A percentile compares a stretch with the other conserved stretches of the same genome.
Conservation (phyloP, 2,329 filamentous ascomycete species). For the Neofusicoccum sp. region DNA sequence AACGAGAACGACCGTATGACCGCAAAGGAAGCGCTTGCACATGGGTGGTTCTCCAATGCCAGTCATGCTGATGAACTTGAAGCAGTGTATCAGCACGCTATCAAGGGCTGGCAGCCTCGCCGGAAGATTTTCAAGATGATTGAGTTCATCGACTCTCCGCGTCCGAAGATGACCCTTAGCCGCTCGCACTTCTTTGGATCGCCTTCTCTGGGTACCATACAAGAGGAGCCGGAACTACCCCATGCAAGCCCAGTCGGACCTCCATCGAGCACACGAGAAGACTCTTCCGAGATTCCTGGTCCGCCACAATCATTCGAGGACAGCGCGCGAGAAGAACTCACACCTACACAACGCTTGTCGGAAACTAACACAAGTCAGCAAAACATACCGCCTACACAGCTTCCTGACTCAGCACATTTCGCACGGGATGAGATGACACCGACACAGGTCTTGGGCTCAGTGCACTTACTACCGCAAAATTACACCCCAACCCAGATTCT, state of each 20-base stretch:
- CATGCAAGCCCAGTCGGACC: neutral
- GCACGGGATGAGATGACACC: neutral
- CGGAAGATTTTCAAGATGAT: constrained; percentile 31
- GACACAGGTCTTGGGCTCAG: neutral
- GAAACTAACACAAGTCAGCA: neutral
- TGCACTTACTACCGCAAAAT: neutral
- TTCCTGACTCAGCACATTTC: neutral
- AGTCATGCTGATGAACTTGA: constrained; percentile 46
- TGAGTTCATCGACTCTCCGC: constrained; percentile 26
- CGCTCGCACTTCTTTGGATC: neutral
- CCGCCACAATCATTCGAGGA: neutral
- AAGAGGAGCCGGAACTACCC: neutral
- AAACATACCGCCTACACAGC: neutral
- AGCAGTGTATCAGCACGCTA: constrained; percentile 52
- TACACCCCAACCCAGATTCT: neutral
- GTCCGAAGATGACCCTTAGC: neutral
- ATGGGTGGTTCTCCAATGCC: constrained; percentile 60
- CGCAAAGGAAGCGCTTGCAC: constrained; percentile 55
- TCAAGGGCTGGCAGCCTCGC: constrained; percentile 54
- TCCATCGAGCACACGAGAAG: neutral
- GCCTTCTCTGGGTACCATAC: neutral
- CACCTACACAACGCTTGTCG: neutral
- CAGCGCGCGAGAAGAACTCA: neutral
- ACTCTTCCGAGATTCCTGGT: neutral
- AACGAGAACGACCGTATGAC: constrained; percentile 55